Base-by-base conservation (phyloP, 495 filamentous ascomycete species). In the Hypoxylon intermedium region DNA sequence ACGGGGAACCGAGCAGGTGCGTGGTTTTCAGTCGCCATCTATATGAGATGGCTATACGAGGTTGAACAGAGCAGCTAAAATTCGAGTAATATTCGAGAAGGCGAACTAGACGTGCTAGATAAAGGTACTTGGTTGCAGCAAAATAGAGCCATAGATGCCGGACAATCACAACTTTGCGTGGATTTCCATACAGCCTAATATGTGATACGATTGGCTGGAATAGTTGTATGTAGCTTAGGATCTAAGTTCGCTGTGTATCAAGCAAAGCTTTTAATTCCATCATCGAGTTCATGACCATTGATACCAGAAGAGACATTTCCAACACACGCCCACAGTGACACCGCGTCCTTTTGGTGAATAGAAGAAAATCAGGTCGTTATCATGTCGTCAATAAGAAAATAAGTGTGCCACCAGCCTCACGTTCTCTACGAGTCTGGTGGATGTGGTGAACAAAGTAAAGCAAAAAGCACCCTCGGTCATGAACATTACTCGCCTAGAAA, bases 221-320 rank as follows among this genome's bases (percentile, higher is more conserved):
- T 47, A 69, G 64, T 60, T 69, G 68, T 69, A 67, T 71, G 68
- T 67, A 71, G 68, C 66, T 69, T 62, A 68, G 65, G 52, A 60
- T 71, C 68, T 71, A 71, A 68, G 56, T 69, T 67, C 53, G 67
- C 60, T 68, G 63, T 72, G 67, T 70, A 68, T 70, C 61, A 68
- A 63, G 58, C 52, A 63, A 60, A 58, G 60, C 63, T 63, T 70
- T 70, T 74, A 75, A 67, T 63, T 67, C 58, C 66, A 62, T 67
- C 64, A 62, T 65, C 60, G 57, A 67, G 71, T 60, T 75, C 70
- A 64, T 74, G 62, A 69, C 72, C 64, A 71, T 74, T 60, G 73
- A 73, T 70, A 74, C 73, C 67, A 69, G 60, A 65, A 69, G 65
- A 66, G 57, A 72, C 67, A 70, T 66, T 66, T 70, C 69, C 69